These are phyloP conservation scores for Sanguinoderma infundibulare DNA, from an alignment of 1,284 basidiomycete genomes.

Conservation along the genomic window DNA sequence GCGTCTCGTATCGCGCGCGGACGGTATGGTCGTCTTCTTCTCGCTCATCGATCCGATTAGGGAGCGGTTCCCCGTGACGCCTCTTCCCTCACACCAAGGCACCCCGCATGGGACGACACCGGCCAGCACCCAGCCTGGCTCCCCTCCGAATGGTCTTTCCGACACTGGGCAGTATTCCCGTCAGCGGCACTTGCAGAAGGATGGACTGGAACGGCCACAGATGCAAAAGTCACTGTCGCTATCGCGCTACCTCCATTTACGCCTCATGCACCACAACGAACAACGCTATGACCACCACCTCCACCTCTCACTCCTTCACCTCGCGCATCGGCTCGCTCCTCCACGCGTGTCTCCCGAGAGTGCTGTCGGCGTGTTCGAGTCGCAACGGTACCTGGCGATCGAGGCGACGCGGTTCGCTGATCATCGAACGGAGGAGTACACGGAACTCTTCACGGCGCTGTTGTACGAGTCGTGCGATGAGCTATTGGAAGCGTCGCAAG, in stretches of 20 bases:
- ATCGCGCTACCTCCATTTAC: slow-evolving; percentile 27
- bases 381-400: slow-evolving; percentile 77
- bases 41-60: slow-evolving; percentile 61
- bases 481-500: slow-evolving; percentile 54
- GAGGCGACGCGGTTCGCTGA: slow-evolving; percentile 64
- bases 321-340: slow-evolving; percentile 28
- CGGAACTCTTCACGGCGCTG: slow-evolving; percentile 54
- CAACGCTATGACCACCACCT: slow-evolving; percentile 32
- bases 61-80: slow-evolving; percentile 60
- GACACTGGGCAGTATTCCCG: slow-evolving; percentile 11
- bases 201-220: slow-evolving; percentile 11
- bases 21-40: slow-evolving; percentile 73
- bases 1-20: slow-evolving; percentile 58
- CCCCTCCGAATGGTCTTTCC: slow-evolving; percentile 4
- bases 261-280: slow-evolving; percentile 26
- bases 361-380: slow-evolving; percentile 84
- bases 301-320: slow-evolving; percentile 34
- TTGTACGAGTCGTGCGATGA: slow-evolving; percentile 62
- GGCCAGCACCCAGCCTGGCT: slow-evolving; percentile 11
- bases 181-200: slow-evolving; percentile 20
- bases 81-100: slow-evolving; percentile 44
- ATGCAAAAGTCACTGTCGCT: slow-evolving; percentile 23
- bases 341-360: slow-evolving; percentile 43
- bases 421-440: slow-evolving; percentile 54
- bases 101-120: slow-evolving; percentile 38